phyloP scores from a whole-genome alignment of 2,329 filamentous ascomycete genomes.

The Calonectria leucothoes region DNA sequence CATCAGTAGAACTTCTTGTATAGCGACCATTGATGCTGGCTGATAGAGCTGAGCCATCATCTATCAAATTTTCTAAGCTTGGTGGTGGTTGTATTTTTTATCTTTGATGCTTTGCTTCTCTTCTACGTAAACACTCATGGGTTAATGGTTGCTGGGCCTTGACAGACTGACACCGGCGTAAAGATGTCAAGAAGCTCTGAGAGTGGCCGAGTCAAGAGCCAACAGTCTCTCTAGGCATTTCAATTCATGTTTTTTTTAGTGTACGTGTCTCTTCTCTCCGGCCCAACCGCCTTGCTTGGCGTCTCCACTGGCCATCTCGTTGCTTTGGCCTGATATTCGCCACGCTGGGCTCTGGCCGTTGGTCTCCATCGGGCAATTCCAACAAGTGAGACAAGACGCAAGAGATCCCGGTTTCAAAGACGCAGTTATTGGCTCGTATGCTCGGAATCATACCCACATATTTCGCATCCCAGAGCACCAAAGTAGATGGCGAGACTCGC shows the following conservation, averaged over 20 bases:
- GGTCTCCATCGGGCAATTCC: not conserved
- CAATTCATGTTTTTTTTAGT: not conserved
- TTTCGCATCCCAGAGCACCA: not conserved
- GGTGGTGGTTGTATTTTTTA: too few species aligned
- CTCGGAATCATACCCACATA: not conserved
- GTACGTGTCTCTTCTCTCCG: constrained; percentile 2
- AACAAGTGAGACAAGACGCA: not conserved
- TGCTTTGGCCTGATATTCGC: not conserved
- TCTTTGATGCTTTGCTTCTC: too few species aligned
- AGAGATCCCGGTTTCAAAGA: not conserved
- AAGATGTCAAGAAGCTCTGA: too few species aligned
- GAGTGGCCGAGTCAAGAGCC: not conserved
- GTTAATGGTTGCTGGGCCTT: too few species aligned
- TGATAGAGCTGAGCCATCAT: too few species aligned
- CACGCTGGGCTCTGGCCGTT: not conserved
- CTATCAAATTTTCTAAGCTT: too few species aligned
- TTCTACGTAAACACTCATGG: too few species aligned
- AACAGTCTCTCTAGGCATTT: not conserved
- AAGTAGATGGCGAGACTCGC: not conserved
- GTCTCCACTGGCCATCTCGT: not conserved
- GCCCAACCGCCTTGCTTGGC: not conserved
- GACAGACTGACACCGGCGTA: not conserved
- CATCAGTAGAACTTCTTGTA: too few species aligned
- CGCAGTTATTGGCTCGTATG: not conserved
- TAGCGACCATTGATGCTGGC: too few species aligned